These are phyloP conservation scores for Aplosporella prunicola DNA, from an alignment of 2,329 filamentous ascomycete species.

Conservation along the genomic window DNA sequence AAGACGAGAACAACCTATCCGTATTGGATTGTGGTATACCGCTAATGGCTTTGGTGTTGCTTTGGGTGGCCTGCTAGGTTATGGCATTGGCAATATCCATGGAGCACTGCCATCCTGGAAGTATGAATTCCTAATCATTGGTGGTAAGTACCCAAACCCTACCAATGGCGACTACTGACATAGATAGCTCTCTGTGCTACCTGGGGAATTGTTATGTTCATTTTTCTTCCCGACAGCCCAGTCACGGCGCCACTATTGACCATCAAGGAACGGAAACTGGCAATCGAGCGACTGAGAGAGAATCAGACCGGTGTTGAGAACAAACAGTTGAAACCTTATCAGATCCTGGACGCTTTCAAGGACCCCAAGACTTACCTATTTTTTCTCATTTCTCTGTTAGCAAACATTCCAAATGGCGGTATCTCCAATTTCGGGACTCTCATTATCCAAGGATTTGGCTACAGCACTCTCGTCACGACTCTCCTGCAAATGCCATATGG, in stretches of 20 bases:
- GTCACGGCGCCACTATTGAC: slow-evolving; percentile 19
- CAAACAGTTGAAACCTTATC: slow-evolving; percentile 39
- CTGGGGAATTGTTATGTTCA: slow-evolving; percentile 51
- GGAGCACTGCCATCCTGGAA: slow-evolving; percentile 52
- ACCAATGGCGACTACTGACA: slow-evolving; percentile 1
- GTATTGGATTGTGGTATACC: slow-evolving; percentile 50
- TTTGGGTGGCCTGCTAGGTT: slow-evolving; percentile 48
- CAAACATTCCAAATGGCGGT: slow-evolving; percentile 33
- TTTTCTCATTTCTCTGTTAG: slow-evolving; percentile 26
- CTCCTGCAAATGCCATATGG: slow-evolving; percentile 24
- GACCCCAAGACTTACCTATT: slow-evolving; percentile 38
- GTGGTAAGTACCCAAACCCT: slow-evolving; percentile 14
- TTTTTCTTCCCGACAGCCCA: slow-evolving; percentile 47
- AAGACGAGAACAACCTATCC: slow-evolving; percentile 50
- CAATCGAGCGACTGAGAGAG: slow-evolving; percentile 33
- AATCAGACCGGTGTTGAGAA: slow-evolving; percentile 45
- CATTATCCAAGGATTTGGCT: slow-evolving; percentile 34
- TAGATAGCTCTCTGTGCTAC: slow-evolving; percentile 40
- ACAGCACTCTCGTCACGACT: slow-evolving; percentile 27
- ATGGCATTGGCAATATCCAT: slow-evolving; percentile 51
- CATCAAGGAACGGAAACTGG: slow-evolving; percentile 14
- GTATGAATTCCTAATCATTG: slow-evolving; percentile 58
- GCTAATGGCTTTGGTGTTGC: slow-evolving; percentile 52
- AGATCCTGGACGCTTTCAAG: slow-evolving; percentile 36
- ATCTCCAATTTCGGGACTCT: slow-evolving; percentile 31